Percentiles rank a stretch among this genome's conserved stretches.
These are phyloP conservation scores for Sporisorium graminicola DNA, from an alignment of 1,284 basidiomycete genomes.

Conservation along the genomic window DNA sequence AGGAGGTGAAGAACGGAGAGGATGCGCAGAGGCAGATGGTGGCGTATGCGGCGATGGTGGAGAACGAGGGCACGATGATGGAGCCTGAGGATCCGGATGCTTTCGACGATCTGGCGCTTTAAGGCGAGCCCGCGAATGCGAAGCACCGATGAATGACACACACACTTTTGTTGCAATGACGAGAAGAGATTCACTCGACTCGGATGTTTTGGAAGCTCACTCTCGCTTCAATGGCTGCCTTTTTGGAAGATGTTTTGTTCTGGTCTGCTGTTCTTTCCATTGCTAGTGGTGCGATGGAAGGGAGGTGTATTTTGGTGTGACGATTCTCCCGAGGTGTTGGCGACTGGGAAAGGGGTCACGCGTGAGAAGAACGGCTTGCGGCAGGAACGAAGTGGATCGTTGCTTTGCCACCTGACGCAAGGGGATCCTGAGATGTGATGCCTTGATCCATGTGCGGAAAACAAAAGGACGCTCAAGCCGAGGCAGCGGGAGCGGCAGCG, in stretches of 20 bases:
- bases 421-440: background rate
- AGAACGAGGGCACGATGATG: conserved; percentile 55
- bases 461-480: conserved; percentile 9
- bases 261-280: conserved; percentile 12
- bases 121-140: background rate
- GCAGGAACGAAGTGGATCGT: background rate
- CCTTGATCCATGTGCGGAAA: background rate
- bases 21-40: conserved; percentile 54
- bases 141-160: background rate
- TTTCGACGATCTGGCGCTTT: conserved; percentile 41
- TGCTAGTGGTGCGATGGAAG: conserved; percentile 4
- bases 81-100: conserved; percentile 53
- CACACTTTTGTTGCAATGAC: conserved; percentile 1
- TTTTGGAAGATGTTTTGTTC: background rate
- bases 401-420: background rate
- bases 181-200: background rate
- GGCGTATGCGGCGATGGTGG: conserved; percentile 50
- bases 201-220: background rate
- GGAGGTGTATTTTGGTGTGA: background rate
- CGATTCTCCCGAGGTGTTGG: too few species aligned
- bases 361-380: too few species aligned
- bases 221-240: background rate
- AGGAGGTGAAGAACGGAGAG: conserved; percentile 26
- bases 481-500: conserved; percentile 29
- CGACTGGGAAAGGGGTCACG: too few species aligned